A percentile compares a stretch with the other conserved stretches of the same genome.
Conservation (phyloP, 1,284 basidiomycete species). For the Marasmius sp. region DNA sequence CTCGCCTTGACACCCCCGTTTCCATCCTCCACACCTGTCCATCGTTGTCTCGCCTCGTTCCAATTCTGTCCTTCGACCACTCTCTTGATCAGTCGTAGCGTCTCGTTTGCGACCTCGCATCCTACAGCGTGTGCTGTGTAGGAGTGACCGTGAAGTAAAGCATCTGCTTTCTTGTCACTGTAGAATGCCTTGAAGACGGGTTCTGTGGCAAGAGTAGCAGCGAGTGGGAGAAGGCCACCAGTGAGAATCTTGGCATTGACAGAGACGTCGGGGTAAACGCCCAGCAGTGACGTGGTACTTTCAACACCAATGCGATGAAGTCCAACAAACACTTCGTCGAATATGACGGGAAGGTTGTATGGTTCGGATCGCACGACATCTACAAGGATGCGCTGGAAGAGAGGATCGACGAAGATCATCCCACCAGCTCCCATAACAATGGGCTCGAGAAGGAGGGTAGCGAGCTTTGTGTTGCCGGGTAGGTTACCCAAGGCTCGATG, state of each 20-base stretch:
- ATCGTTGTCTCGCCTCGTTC: conserved; percentile 45
- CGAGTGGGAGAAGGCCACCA: conserved; percentile 88
- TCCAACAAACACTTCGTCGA: conserved; percentile 96
- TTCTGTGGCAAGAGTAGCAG: conserved; percentile 80
- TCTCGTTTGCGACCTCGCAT: conserved; percentile 86
- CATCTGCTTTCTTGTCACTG: conserved; percentile 77
- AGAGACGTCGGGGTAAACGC: conserved; percentile 80
- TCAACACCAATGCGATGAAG: conserved; percentile 83
- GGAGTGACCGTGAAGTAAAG: conserved; percentile 92
- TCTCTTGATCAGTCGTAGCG: conserved; percentile 67
- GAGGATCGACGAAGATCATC: conserved; percentile 97
- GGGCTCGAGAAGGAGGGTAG: conserved; percentile 88
- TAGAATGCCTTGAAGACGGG: conserved; percentile 83
- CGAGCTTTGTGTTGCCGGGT: conserved; percentile 44
- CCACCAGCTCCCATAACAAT: conserved; percentile 95
- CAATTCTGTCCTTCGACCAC: conserved; percentile 52
- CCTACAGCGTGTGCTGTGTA: conserved; percentile 94
- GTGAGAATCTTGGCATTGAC: conserved; percentile 95
- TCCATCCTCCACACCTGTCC: conserved; percentile 21
- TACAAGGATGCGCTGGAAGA: conserved; percentile 89
- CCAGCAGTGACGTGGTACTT: conserved; percentile 66
- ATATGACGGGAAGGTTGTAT: conserved; percentile 77
- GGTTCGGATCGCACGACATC: conserved; percentile 77
- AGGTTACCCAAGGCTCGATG: conserved; percentile 52
- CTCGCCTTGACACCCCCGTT: conserved; percentile 12